phyloP scores from a whole-genome alignment of 1,284 basidiomycete genomes.

The Trichosporon ovoides region DNA sequence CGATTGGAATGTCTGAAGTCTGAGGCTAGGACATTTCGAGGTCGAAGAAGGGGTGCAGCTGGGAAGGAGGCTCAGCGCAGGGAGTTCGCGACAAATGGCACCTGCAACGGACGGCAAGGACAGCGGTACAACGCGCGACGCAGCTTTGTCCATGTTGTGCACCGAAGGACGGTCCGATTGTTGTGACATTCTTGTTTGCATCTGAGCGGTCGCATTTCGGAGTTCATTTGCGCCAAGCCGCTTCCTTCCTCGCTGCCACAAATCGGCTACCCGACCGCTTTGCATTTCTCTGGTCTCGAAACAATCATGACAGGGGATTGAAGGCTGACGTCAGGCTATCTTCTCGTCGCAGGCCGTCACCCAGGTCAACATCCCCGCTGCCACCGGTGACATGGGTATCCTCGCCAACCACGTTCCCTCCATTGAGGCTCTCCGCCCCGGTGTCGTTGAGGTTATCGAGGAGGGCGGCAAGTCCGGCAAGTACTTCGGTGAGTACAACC shows the following conservation, averaged over 20 bases:
- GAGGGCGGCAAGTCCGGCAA: constrained; percentile 70
- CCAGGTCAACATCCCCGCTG: constrained; percentile 88
- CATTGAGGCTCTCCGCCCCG: constrained; percentile 85
- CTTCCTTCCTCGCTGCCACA: neutral
- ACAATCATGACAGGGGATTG: no score
- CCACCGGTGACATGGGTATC: constrained; percentile 97
- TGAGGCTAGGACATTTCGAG: neutral
- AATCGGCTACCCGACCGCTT: neutral
- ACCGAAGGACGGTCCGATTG: no score
- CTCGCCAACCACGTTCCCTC: constrained; percentile 93
- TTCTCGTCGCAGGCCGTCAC: constrained; percentile 81
- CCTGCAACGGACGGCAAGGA: neutral
- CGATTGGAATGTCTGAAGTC: neutral
- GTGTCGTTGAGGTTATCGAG: constrained; percentile 89
- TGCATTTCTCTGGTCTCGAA: neutral
- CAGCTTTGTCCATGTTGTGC: no score
- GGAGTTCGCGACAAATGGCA: neutral
- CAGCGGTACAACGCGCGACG: no score
- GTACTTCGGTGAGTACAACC: constrained; percentile 77
- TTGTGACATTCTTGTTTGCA: neutral
- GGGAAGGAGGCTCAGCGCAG: neutral
- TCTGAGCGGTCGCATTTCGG: neutral
- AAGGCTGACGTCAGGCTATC: constrained; percentile 60
- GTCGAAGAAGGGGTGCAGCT: neutral
- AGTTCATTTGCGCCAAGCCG: neutral